Percentiles rank a stretch among this genome's conserved stretches.
Evolutionary conservation across 1,284 basidiomycete genomes (phyloP).

Genomic region (Ceratobasidium theobromae): DNA sequence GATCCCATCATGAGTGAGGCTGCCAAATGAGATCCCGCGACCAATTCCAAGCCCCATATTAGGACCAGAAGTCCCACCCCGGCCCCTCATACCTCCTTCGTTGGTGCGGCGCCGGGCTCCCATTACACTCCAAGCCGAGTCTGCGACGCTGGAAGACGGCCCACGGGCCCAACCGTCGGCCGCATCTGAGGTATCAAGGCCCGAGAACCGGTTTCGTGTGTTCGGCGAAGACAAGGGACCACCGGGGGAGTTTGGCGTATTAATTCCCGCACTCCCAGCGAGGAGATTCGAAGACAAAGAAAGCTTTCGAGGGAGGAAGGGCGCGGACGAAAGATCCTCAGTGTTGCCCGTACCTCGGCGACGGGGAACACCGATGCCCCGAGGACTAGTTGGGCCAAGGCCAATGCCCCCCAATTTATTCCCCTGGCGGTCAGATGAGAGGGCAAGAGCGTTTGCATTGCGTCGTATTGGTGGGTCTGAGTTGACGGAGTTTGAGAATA

Average conservation of each 20-base stretch:
- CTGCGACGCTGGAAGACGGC: not conserved
- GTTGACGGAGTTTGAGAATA: conserved; percentile 35
- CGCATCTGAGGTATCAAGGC: conserved; percentile 54
- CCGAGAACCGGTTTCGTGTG: conserved; percentile 59
- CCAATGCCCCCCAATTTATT: conserved; percentile 19
- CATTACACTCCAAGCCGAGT: conserved; percentile 7
- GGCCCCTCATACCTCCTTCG: not conserved
- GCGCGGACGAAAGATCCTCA: conserved; percentile 8
- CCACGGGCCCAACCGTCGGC: conserved; percentile 18
- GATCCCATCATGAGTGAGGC: not conserved
- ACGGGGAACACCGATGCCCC: conserved; percentile 14
- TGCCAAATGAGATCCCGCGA: conserved; percentile 19
- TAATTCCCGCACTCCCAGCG: conserved; percentile 45
- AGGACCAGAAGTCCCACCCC: not conserved
- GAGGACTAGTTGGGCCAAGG: conserved; percentile 16
- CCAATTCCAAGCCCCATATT: conserved; percentile 8
- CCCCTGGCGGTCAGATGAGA: conserved; percentile 5
- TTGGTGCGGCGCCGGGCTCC: conserved; percentile 8
- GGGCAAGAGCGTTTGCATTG: conserved; percentile 6
- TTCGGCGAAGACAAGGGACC: conserved; percentile 63
- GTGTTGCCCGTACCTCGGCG: conserved; percentile 10
- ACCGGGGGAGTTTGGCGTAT: conserved; percentile 55
- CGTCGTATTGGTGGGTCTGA: conserved; percentile 35
- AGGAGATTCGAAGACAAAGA: conserved; percentile 65
- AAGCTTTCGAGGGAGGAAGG: conserved; percentile 58